These are phyloP conservation scores for Exophiala dermatitidis DNA, from an alignment of 2,329 filamentous ascomycete species.

Conservation along the genomic window DNA sequence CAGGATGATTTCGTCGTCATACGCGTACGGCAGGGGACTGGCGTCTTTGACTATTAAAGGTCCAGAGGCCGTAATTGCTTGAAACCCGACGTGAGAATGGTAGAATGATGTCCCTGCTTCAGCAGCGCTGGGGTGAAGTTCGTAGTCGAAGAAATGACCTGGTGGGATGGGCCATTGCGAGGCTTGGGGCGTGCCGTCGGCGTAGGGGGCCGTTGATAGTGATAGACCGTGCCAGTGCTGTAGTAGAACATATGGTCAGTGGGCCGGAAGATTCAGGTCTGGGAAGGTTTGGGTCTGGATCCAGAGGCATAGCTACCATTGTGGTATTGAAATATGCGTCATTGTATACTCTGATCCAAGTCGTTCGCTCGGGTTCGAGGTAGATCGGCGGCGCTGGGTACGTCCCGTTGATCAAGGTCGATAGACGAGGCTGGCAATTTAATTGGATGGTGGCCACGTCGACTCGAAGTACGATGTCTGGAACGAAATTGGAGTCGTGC, in stretches of 20 bases:
- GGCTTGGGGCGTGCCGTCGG: slow-evolving; percentile 55
- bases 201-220: slow-evolving; percentile 54
- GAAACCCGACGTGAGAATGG: slow-evolving; percentile 59
- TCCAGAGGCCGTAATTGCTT: slow-evolving; percentile 52
- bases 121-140: slow-evolving; percentile 47
- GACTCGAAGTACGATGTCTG: slow-evolving; percentile 44
- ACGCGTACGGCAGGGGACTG: slow-evolving; percentile 47
- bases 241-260: not conserved
- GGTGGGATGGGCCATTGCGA: slow-evolving; percentile 61
- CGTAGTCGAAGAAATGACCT: slow-evolving; percentile 59
- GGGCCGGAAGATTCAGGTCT: not conserved
- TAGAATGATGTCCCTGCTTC: slow-evolving; percentile 61
- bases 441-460: slow-evolving; percentile 38
- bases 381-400: slow-evolving; percentile 46
- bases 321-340: slow-evolving; percentile 48
- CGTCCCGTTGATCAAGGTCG: slow-evolving; percentile 48
- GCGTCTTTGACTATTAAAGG: slow-evolving; percentile 52
- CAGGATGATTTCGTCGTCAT: slow-evolving; percentile 55
- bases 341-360: slow-evolving; percentile 55
- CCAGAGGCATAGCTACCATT: slow-evolving; percentile 40
- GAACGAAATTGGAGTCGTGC: slow-evolving; percentile 26
- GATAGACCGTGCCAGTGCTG: slow-evolving; percentile 63
- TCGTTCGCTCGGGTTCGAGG: slow-evolving; percentile 41
- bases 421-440: slow-evolving; percentile 43
- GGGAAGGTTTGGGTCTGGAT: not conserved